Conservation (phyloP, 83 land plant species). For the Thuja plicata region DNA sequence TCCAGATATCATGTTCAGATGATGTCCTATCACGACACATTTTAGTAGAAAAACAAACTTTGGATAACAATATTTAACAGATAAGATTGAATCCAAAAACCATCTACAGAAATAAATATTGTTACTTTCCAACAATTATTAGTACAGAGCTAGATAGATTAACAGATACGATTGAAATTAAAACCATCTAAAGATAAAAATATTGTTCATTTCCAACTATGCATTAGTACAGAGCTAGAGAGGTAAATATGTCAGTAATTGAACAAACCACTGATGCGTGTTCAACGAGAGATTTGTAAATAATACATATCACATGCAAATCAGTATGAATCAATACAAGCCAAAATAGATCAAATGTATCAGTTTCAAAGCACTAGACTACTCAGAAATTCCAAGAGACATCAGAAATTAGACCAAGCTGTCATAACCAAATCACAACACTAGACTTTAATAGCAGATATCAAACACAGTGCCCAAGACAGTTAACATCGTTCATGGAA, state of each 20-base stretch:
- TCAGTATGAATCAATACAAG: not conserved
- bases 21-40: not conserved
- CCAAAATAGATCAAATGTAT: no score
- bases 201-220: not conserved
- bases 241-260: no score
- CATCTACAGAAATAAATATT: not conserved
- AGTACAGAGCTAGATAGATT: no score
- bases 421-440: not conserved
- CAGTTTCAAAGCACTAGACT: not conserved
- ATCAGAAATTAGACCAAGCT: not conserved
- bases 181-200: not conserved
- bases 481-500: not conserved
- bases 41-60: no score
- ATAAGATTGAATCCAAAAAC: not conserved
- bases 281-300: no score
- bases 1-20: no score
- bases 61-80: not conserved
- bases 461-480: not conserved
- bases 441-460: not conserved
- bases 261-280: not conserved
- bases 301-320: not conserved
- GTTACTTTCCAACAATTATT: no score
- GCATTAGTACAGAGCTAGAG: no score
- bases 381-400: not conserved
- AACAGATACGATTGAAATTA: no score